Percentiles rank a stretch among this genome's conserved stretches.
These are phyloP conservation scores for Colletotrichum higginsianum DNA, from an alignment of 2,329 filamentous ascomycete genomes.

Conservation along the genomic window DNA sequence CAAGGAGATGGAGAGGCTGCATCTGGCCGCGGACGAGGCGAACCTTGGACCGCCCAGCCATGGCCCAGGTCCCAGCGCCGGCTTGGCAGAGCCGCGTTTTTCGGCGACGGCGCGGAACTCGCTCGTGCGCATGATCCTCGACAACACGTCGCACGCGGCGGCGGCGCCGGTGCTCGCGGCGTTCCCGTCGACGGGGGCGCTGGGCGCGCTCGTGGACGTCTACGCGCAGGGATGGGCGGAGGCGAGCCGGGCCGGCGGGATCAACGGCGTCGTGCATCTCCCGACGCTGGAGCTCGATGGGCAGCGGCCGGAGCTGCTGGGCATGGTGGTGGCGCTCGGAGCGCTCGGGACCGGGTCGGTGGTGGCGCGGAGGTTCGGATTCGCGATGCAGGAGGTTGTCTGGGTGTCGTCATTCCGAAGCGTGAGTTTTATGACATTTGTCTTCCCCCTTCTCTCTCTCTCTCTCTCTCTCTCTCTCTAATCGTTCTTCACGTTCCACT, in stretches of 20 bases:
- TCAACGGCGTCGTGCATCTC: slow-evolving; percentile 23
- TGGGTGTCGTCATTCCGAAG: slow-evolving; percentile 8
- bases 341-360: neutral
- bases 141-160: slow-evolving; percentile 8
- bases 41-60: neutral
- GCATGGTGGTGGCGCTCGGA: slow-evolving; percentile 3
- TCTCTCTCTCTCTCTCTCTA: no score
- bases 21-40: slow-evolving; percentile 7
- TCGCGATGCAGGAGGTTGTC: slow-evolving; percentile 24
- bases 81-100: neutral
- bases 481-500: neutral
- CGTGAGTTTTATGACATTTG: neutral
- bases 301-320: slow-evolving; percentile 6
- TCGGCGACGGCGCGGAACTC: slow-evolving; percentile 3
- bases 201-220: slow-evolving; percentile 1
- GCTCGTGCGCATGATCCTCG: slow-evolving; percentile 22
- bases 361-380: slow-evolving; percentile 12
- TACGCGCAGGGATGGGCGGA: neutral
- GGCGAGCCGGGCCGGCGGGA: neutral
- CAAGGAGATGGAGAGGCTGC: slow-evolving; percentile 9
- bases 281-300: slow-evolving; percentile 4
- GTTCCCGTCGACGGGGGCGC: slow-evolving; percentile 5
- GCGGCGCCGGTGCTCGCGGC: neutral
- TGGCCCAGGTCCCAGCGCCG: no score
- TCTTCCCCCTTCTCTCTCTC: no score